Evolutionary conservation across 2,329 filamentous ascomycete genomes (phyloP).

Genomic region (Mycosphaerella sp.): DNA sequence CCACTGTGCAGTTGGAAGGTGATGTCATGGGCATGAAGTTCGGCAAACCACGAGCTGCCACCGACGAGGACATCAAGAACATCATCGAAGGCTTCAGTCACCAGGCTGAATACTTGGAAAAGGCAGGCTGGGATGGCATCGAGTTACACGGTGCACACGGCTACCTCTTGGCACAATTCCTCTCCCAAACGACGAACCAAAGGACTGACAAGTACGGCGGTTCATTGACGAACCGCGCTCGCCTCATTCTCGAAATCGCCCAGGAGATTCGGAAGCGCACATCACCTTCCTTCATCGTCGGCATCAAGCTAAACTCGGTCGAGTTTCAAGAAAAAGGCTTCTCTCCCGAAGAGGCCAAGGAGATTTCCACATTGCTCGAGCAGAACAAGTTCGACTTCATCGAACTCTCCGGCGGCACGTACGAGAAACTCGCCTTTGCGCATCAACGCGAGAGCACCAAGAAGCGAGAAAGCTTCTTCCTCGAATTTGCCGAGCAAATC

Average conservation of each 20-base stretch:
- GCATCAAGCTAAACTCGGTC: conserved; percentile 54
- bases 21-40: conserved; percentile 46
- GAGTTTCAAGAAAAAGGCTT: conserved; percentile 51
- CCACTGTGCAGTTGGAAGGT: conserved; percentile 43
- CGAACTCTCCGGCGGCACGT: conserved; percentile 56
- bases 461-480: conserved; percentile 48
- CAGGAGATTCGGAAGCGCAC: conserved; percentile 36
- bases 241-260: conserved; percentile 39
- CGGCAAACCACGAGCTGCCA: conserved; percentile 49
- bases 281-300: conserved; percentile 41
- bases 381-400: conserved; percentile 50
- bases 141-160: conserved; percentile 43
- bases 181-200: conserved; percentile 38
- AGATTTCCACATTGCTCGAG: conserved; percentile 37
- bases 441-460: conserved; percentile 51
- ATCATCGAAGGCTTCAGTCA: conserved; percentile 58
- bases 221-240: conserved; percentile 38
- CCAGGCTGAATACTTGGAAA: conserved; percentile 55
- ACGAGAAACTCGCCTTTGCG: conserved; percentile 48
- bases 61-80: conserved; percentile 48
- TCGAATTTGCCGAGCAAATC: conserved; percentile 54
- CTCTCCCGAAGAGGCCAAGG: conserved; percentile 45
- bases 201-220: conserved; percentile 43
- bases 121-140: conserved; percentile 53
- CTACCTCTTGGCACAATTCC: conserved; percentile 42